Evolutionary conservation across 495 filamentous ascomycete species (phyloP).

Genomic region (Entonaema liquescens): DNA sequence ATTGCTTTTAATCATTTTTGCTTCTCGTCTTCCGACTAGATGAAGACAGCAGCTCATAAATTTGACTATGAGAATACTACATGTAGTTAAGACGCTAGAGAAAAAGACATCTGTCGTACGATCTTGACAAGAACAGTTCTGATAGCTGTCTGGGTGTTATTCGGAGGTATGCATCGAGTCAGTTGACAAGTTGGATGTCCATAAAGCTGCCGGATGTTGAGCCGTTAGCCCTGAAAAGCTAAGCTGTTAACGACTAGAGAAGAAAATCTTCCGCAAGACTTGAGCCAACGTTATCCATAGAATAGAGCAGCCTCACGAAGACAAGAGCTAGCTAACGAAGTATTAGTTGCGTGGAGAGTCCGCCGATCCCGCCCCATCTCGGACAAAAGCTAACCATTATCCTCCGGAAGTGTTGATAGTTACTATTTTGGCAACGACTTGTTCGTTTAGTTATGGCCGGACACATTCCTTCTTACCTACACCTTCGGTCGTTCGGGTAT

Average conservation of each 20-base stretch:
- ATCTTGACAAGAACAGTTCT: background rate
- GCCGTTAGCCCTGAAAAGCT: background rate
- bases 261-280: constrained; percentile 6
- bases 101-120: background rate
- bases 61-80: constrained; percentile 2
- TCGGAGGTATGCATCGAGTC: constrained; percentile 14
- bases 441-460: background rate
- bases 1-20: too few relatives aligned
- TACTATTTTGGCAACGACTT: constrained; percentile 1
- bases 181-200: constrained; percentile 13
- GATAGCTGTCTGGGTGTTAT: constrained; percentile 7
- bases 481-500: background rate
- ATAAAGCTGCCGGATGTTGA: constrained; percentile 3
- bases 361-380: constrained; percentile 13
- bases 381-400: constrained; percentile 1
- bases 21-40: background rate
- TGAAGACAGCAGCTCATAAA: background rate
- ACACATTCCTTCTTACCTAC: background rate
- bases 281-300: background rate
- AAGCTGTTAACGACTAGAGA: background rate
- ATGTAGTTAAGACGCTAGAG: background rate
- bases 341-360: constrained; percentile 17
- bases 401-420: constrained; percentile 1
- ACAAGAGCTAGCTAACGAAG: background rate
- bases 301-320: background rate